Percentiles rank a stretch among this genome's conserved stretches.
Conservation (phyloP, 1,284 basidiomycete genomes). For the Termitomyces sp. region DNA sequence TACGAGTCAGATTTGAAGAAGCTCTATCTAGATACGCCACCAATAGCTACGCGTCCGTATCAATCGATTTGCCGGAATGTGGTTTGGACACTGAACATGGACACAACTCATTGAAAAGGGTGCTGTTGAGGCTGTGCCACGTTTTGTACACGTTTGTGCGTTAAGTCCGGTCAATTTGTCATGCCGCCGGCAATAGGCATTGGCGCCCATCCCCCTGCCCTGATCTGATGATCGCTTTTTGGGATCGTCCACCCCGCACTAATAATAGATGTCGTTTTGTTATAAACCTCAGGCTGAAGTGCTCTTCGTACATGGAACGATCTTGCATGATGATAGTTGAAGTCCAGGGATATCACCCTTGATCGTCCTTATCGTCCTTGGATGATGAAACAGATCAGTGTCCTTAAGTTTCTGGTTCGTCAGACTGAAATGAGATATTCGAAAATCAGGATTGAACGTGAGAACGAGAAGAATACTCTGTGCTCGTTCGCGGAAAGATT, state of each 20-base stretch:
- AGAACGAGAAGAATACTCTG: neutral
- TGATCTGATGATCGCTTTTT: neutral
- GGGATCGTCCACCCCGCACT: neutral
- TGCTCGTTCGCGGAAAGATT: neutral
- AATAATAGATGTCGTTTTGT: neutral
- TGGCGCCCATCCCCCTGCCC: slow-evolving; percentile 1
- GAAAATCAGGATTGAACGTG: neutral
- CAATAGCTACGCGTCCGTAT: neutral
- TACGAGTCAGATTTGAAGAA: neutral
- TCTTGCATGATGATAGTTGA: no score
- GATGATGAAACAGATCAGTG: no score
- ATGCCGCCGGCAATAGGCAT: slow-evolving; percentile 4
- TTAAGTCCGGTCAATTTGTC: slow-evolving; percentile 6
- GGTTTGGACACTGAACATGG: neutral
- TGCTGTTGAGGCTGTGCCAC: slow-evolving; percentile 6
- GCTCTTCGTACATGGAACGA: neutral
- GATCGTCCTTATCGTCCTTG: neutral
- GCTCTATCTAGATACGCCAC: neutral
- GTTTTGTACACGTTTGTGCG: slow-evolving; percentile 10
- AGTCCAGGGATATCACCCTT: neutral
- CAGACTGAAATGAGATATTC: neutral
- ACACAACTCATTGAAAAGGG: neutral
- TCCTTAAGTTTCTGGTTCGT: neutral
- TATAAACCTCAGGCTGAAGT: neutral
- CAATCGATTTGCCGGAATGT: neutral